Evolutionary conservation across 2,329 filamentous ascomycete species (phyloP).

Genomic region (Fusarium stilboides): DNA sequence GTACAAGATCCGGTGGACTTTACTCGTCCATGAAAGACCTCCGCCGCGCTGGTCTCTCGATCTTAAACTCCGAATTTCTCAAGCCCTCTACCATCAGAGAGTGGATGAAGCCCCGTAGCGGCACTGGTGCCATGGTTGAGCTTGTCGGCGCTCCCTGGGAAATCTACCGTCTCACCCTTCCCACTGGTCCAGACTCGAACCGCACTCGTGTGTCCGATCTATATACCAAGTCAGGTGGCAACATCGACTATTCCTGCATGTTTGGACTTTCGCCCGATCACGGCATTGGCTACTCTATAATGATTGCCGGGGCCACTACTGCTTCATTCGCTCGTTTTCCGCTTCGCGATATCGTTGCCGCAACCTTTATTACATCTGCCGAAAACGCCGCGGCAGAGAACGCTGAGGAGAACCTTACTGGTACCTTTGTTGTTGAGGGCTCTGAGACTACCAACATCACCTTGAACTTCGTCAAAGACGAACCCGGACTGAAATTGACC

Average conservation of each 20-base stretch:
- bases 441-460: constrained; percentile 37
- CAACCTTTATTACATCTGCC: constrained; percentile 38
- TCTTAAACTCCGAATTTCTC: constrained; percentile 40
- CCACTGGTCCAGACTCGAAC: constrained; percentile 44
- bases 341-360: constrained; percentile 35
- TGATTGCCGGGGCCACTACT: constrained; percentile 46
- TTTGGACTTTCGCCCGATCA: constrained; percentile 38
- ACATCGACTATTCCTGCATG: constrained; percentile 16
- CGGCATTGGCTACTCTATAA: constrained; percentile 46
- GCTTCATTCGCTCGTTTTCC: constrained; percentile 27
- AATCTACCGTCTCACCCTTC: constrained; percentile 36
- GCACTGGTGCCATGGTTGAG: constrained; percentile 35
- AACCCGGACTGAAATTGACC: constrained; percentile 25
- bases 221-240: constrained; percentile 38
- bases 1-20: constrained; percentile 30
- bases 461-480: constrained; percentile 26
- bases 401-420: constrained; percentile 33
- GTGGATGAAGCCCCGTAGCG: constrained; percentile 45
- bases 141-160: constrained; percentile 46
- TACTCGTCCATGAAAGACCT: constrained; percentile 35
- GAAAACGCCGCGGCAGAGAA: constrained; percentile 42
- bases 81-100: constrained; percentile 6
- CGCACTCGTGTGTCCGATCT: constrained; percentile 40
- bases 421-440: constrained; percentile 30
- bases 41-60: constrained; percentile 36